Conservation (phyloP, 768 basidiomycete species). For the Kwoniella dendrophila region DNA sequence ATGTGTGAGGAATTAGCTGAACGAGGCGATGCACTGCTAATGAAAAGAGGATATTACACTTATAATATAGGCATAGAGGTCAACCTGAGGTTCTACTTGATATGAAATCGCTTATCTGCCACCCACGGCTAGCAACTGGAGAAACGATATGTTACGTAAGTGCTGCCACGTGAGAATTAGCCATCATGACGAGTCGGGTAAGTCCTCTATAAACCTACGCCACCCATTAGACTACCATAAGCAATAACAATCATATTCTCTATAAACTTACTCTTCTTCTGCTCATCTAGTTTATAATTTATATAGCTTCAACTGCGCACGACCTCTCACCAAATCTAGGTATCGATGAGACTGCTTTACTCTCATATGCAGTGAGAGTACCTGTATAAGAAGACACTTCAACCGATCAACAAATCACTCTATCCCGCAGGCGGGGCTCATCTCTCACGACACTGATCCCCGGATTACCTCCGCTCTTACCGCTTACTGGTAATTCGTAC, state of each 20-base stretch:
- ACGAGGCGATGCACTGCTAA: too few relatives aligned
- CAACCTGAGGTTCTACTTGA: too few relatives aligned
- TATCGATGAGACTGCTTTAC: background rate
- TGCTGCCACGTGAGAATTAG: background rate
- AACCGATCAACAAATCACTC: background rate
- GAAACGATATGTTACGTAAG: too few relatives aligned
- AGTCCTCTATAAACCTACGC: background rate
- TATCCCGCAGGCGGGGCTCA: slow-evolving; percentile 18
- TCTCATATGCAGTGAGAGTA: background rate
- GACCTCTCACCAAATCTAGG: background rate
- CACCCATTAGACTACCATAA: background rate
- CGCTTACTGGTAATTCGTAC: background rate
- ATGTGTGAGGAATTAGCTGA: too few relatives aligned
- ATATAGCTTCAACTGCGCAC: too few relatives aligned
- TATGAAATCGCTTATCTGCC: too few relatives aligned
- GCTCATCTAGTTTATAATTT: too few relatives aligned
- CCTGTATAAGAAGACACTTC: background rate
- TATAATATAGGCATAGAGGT: too few relatives aligned
- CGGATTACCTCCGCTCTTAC: background rate
- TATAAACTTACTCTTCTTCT: too few relatives aligned
- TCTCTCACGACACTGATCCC: background rate
- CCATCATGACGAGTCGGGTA: background rate
- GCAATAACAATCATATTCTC: too few relatives aligned
- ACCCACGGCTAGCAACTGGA: too few relatives aligned
- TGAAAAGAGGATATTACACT: too few relatives aligned